Percentiles rank a stretch among this genome's conserved stretches.
phyloP scores from a whole-genome alignment of 352 stramenopile genomes.

The Peronospora belbahrii region DNA sequence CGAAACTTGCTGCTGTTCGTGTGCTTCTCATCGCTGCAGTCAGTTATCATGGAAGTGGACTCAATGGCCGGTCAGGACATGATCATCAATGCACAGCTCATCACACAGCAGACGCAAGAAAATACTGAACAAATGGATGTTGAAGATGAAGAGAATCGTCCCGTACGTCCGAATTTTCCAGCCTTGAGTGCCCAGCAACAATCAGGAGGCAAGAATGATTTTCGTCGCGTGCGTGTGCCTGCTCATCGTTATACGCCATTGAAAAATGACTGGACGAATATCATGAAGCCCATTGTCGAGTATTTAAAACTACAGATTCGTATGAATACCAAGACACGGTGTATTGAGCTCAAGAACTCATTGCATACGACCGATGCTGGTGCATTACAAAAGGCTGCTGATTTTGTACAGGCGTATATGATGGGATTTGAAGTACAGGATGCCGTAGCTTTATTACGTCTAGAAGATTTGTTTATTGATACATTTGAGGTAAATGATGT shows the following conservation, averaged over 20 bases:
- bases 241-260: conserved; percentile 96
- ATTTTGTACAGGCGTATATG: conserved; percentile 99
- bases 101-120: conserved; percentile 43
- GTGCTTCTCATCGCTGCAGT: no score
- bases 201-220: conserved; percentile 89
- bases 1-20: conserved; percentile 10
- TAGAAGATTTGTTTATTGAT: conserved; percentile 98
- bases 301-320: conserved; percentile 97
- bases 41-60: conserved; percentile 58
- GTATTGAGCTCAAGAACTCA: conserved; percentile 96
- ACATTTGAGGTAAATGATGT: conserved; percentile 98
- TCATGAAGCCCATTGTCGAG: conserved; percentile 98
- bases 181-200: conserved; percentile 69
- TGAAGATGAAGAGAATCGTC: conserved; percentile 44
- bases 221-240: conserved; percentile 93
- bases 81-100: conserved; percentile 45
- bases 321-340: conserved; percentile 98
- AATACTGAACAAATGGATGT: conserved; percentile 49
- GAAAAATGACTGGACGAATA: conserved; percentile 98
- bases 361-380: conserved; percentile 90
- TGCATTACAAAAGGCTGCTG: conserved; percentile 93
- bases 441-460: conserved; percentile 94
- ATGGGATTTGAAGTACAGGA: conserved; percentile 99
- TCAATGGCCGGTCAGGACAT: conserved; percentile 52
- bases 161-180: conserved; percentile 59